phyloP scores from a whole-genome alignment of 306 rosid genomes.

The Vigna reflexopilosa region DNA sequence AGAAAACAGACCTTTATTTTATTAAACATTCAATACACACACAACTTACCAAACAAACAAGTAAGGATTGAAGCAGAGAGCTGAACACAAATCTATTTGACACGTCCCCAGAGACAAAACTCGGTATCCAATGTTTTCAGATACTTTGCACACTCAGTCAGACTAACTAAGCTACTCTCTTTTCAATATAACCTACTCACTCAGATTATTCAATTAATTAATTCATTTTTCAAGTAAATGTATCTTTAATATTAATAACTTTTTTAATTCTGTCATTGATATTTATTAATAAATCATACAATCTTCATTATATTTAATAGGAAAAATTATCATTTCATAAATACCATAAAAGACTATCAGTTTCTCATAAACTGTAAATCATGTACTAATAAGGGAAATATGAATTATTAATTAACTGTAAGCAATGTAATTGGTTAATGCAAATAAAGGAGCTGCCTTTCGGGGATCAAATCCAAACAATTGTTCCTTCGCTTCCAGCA shows the following conservation, averaged over 20 bases:
- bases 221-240: too few species aligned
- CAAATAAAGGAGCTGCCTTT: slow-evolving; percentile 69
- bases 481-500: slow-evolving; percentile 59
- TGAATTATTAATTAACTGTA: slow-evolving; percentile 22
- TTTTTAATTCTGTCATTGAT: accelerated
- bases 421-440: slow-evolving; percentile 74
- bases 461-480: slow-evolving; percentile 57
- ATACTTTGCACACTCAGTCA: background rate
- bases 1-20: background rate
- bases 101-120: background rate
- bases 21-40: background rate
- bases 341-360: too few species aligned
- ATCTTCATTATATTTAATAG: too few species aligned
- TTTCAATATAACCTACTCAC: too few species aligned
- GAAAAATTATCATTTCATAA: too few species aligned
- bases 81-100: background rate
- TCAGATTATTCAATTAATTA: too few species aligned
- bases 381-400: too few species aligned
- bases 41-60: background rate
- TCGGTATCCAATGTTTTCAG: background rate
- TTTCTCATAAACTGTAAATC: too few species aligned
- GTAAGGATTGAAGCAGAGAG: background rate
- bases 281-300: too few species aligned
- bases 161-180: too few species aligned
- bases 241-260: too few species aligned